Base-by-base conservation (phyloP, 1,139 yeast genomes). In the Sugiyamaella neomexicana region DNA sequence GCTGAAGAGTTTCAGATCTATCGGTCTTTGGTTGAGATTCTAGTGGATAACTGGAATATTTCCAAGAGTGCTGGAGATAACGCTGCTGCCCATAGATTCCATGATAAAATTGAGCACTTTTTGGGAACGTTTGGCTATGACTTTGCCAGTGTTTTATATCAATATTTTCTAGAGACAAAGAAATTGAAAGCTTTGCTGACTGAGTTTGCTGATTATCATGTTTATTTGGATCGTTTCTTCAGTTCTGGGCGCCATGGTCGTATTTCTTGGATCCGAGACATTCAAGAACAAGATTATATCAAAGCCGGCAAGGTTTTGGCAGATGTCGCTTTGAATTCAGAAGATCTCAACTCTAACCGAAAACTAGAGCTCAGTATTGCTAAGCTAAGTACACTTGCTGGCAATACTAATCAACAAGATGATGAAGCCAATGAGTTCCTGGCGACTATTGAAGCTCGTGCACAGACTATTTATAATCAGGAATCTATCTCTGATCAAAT, bases 201-300 rank as follows among this genome's bases (percentile, higher is more conserved):
- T 15, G 81, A 79, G 36, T 86, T 85, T 65, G 80, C 82, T 10
- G 76, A 79, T 41, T 80, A 82, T 61, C 74, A 78, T 39, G 68
- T 71, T 2, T 80, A 73, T 61, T 71, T 89, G 54, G 74, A 78
- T 32, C 69, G 71, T 58, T 90, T 82, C 64, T 79, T 89, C 56
- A 63, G 68, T 51, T 74, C 78, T 39, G 67, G 75, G 5, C 75
- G 78, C 55, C 80, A 83, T 50, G 80, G 81, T 2, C 72, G 77
- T 43, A 78, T 89, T 46, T 78, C 90, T 0, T 90, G 97, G 97
- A 84, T 89, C 38, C 78, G 82, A 56, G 80, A 85, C 55, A 68
- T 89, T 16, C 66, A 80, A 38, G 81, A 78, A 59, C 75, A 72
- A 2, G 75, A 83, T 4, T 86, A 77, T 64, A 58, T 57, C 2